These are phyloP conservation scores for Boletus reticuloceps DNA, from an alignment of 768 basidiomycete species.

Conservation along the genomic window DNA sequence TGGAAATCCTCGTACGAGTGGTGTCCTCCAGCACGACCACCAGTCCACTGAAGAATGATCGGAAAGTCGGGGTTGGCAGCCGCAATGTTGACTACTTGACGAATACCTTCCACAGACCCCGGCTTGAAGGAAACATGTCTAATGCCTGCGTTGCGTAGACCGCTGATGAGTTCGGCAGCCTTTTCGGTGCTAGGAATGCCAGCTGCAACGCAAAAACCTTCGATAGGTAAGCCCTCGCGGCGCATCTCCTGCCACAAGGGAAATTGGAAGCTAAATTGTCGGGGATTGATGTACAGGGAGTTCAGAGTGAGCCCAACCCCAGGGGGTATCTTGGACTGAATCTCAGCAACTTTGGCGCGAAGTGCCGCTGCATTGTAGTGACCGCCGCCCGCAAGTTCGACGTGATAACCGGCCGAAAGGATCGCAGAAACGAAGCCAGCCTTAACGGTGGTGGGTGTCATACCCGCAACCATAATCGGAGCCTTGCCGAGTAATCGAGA, in stretches of 20 bases:
- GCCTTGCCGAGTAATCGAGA: slow-evolving; percentile 95
- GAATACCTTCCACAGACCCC: slow-evolving; percentile 95
- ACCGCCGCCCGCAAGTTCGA: slow-evolving; percentile 96
- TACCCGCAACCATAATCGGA: slow-evolving; percentile 99
- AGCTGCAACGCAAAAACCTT: slow-evolving; percentile 99
- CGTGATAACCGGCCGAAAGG: slow-evolving; percentile 90
- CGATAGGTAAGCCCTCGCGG: slow-evolving; percentile 89
- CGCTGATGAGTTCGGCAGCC: slow-evolving; percentile 92
- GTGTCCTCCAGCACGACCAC: slow-evolving; percentile 97
- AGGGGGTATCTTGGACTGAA: slow-evolving; percentile 77
- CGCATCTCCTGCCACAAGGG: slow-evolving; percentile 99
- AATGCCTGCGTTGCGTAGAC: slow-evolving; percentile 79
- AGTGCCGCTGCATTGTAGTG: slow-evolving; percentile 93
- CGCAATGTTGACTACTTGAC: slow-evolving; percentile 96
- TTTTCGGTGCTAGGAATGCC: slow-evolving; percentile 97
- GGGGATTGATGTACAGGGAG: slow-evolving; percentile 96
- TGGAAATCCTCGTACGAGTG: slow-evolving; percentile 99
- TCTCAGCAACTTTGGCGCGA: slow-evolving; percentile 89
- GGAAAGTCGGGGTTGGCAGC: slow-evolving; percentile 93
- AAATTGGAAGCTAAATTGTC: slow-evolving; percentile 95
- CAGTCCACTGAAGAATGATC: slow-evolving; percentile 98
- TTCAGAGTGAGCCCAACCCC: slow-evolving; percentile 95
- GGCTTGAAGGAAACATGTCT: slow-evolving; percentile 98
- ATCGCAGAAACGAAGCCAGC: slow-evolving; percentile 93
- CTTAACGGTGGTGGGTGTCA: slow-evolving; percentile 97